Evolutionary conservation across 345 rosid species (phyloP).

Genomic region (Combretum micranthum): DNA sequence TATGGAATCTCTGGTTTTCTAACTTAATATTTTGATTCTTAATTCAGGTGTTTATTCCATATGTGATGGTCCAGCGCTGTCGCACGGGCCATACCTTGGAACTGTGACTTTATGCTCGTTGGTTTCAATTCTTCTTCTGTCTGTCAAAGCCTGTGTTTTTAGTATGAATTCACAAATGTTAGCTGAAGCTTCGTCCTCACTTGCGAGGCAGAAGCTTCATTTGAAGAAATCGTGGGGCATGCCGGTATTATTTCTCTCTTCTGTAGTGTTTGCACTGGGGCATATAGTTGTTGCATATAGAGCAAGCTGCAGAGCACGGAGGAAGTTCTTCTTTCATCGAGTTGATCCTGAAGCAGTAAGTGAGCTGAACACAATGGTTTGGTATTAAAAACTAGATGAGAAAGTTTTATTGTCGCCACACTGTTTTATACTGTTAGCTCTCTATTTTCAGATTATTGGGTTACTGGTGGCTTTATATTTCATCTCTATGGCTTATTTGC

Average conservation of each 20-base stretch:
- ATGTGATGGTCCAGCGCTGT: slow-evolving; percentile 68
- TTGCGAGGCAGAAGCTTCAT: slow-evolving; percentile 66
- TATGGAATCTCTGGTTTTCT: neutral
- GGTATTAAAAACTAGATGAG: too few relatives aligned
- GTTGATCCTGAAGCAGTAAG: slow-evolving; percentile 90
- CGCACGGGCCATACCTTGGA: slow-evolving; percentile 89
- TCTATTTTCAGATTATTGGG: too few relatives aligned
- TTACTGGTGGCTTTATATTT: too few relatives aligned
- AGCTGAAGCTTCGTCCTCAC: slow-evolving; percentile 55
- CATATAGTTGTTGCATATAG: slow-evolving; percentile 84
- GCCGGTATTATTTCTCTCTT: slow-evolving; percentile 93
- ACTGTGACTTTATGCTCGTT: slow-evolving; percentile 71
- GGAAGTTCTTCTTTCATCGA: slow-evolving; percentile 82
- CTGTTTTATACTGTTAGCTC: too few relatives aligned
- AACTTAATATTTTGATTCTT: slow-evolving; percentile 1
- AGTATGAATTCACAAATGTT: slow-evolving; percentile 67
- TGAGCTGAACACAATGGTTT: slow-evolving; percentile 1
- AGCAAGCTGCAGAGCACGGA: slow-evolving; percentile 86
- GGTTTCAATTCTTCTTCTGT: slow-evolving; percentile 59
- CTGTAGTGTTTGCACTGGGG: slow-evolving; percentile 89
- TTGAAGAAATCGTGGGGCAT: slow-evolving; percentile 96
- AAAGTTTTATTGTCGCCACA: too few relatives aligned
- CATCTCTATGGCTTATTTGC: too few relatives aligned
- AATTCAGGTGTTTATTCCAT: slow-evolving; percentile 72
- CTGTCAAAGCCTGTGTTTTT: slow-evolving; percentile 77